Evolutionary conservation across 2,329 filamentous ascomycete species (phyloP), one percentile per base, ranked within the genome.

Genomic region (Bertia moriformis): DNA sequence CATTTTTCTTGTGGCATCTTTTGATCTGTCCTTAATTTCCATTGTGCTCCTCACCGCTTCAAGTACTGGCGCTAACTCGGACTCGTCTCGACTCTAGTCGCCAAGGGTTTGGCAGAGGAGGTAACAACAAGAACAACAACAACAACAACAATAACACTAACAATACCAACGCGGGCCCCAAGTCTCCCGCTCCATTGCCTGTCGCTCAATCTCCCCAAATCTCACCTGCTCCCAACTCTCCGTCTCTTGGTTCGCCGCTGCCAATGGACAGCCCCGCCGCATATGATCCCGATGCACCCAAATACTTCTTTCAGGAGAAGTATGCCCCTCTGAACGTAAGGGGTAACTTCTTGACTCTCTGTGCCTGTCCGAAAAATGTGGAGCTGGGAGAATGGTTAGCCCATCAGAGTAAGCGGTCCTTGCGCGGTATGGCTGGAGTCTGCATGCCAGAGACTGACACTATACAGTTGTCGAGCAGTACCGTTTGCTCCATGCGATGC

Each of bases 221-320:
- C 22, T n/a, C 22, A n/a, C 22, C 7, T n/a, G 32, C 32, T 17
- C 47, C 56, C 22, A 60, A 56, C 43, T 61, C 60, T 10, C 54
- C 57, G n/a, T 59, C 59, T 14, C 44, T 59, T 27, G 50, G 55
- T 5, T 58, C 58, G 37, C 58, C 49, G 38, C 45, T 55, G 24
- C 53, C 51, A 37, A 41, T 56, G 24, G 59, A 62, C 39, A 58
- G 51, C 44, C 47, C 54, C 44, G 46, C 49, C 40, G 47, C 45
- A 29, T 60, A 60, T 45, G 57, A 59, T 22, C 29, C 38, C 20
- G 46, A 48, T 20, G 38, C 41, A n/a, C 56, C 59, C 22, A 67
- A 66, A 46, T 66, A 64, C 48, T 67, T 66, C 47, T 64, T 67
- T 45, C 60, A 63, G 46, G 63, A 67, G 51, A 66, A 65, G 49